phyloP scores from a whole-genome alignment of 495 filamentous ascomycete species.

The Xylaria flabelliformis region DNA sequence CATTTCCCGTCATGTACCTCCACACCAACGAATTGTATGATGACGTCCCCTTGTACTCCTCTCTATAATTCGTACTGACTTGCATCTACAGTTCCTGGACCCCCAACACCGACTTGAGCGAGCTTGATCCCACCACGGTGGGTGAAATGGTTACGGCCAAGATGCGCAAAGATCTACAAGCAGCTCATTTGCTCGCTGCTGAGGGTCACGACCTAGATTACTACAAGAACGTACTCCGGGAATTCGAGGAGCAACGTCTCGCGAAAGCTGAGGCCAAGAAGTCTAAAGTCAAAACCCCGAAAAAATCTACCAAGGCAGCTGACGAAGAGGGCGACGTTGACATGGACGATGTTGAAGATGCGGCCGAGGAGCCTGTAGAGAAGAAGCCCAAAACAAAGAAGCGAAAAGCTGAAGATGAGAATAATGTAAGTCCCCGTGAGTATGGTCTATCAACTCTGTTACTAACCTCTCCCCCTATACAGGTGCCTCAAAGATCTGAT shows the following conservation, averaged over 20 bases:
- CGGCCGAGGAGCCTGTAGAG: slow-evolving; percentile 54
- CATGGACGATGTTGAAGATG: slow-evolving; percentile 70
- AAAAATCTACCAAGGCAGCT: slow-evolving; percentile 67
- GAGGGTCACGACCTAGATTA: slow-evolving; percentile 73
- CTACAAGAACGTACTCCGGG: slow-evolving; percentile 78
- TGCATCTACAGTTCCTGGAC: slow-evolving; percentile 74
- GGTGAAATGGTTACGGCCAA: slow-evolving; percentile 67
- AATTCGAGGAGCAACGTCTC: slow-evolving; percentile 66
- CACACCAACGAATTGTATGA: slow-evolving; percentile 95
- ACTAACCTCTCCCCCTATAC: slow-evolving; percentile 43
- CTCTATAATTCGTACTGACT: neutral
- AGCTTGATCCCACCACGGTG: slow-evolving; percentile 73
- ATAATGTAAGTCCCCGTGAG: slow-evolving; percentile 60
- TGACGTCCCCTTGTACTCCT: neutral
- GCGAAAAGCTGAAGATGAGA: slow-evolving; percentile 72
- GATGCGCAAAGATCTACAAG: slow-evolving; percentile 75
- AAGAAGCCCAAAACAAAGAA: slow-evolving; percentile 70
- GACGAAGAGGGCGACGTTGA: slow-evolving; percentile 70
- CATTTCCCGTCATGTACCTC: slow-evolving; percentile 93
- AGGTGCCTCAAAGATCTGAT: slow-evolving; percentile 68
- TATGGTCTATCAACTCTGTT: neutral
- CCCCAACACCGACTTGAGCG: slow-evolving; percentile 75
- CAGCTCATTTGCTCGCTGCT: slow-evolving; percentile 74
- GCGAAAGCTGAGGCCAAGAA: slow-evolving; percentile 65
- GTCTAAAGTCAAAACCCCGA: slow-evolving; percentile 67